phyloP scores from a whole-genome alignment of 2,329 filamentous ascomycete genomes.

The Aureobasidium sp. region DNA sequence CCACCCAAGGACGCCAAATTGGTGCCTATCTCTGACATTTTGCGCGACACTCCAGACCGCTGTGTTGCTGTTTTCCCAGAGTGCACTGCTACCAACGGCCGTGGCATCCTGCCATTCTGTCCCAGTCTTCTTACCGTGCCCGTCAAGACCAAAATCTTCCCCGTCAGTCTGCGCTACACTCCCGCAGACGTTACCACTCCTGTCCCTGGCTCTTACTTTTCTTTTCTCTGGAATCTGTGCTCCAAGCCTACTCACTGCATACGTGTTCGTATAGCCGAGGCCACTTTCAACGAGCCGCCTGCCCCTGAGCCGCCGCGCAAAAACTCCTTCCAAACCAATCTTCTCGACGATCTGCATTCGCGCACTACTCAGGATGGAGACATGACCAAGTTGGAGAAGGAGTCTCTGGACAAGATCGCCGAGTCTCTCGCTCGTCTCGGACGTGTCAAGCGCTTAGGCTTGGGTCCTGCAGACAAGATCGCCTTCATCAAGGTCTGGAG shows the following conservation, averaged over 20 bases:
- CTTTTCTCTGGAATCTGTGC: constrained; percentile 79
- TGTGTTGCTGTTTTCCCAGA: constrained; percentile 87
- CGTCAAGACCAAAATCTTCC: constrained; percentile 68
- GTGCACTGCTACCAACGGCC: constrained; percentile 87
- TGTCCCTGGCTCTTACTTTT: constrained; percentile 61
- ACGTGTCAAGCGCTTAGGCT: constrained; percentile 76
- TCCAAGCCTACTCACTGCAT: constrained; percentile 82
- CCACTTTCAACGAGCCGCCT: constrained; percentile 40
- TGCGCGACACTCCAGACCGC: constrained; percentile 60
- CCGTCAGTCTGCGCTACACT: constrained; percentile 81
- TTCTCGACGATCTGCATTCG: constrained; percentile 35
- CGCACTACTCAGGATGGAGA: constrained; percentile 18
- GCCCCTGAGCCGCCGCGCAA: constrained; percentile 14
- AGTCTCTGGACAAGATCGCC: constrained; percentile 66
- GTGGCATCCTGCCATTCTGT: constrained; percentile 76
- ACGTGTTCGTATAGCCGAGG: constrained; percentile 79
- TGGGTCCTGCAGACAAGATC: constrained; percentile 75
- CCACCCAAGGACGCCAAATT: constrained; percentile 27
- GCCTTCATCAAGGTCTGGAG: constrained; percentile 69
- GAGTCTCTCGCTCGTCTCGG: constrained; percentile 83
- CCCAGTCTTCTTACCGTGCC: constrained; percentile 64
- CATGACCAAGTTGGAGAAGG: constrained; percentile 50
- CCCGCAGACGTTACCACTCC: constrained; percentile 87
- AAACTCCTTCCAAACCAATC: constrained; percentile 35
- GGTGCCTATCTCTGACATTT: constrained; percentile 37